Evolutionary conservation across 768 basidiomycete genomes (phyloP).

Genomic region (Termitomyces sp.): DNA sequence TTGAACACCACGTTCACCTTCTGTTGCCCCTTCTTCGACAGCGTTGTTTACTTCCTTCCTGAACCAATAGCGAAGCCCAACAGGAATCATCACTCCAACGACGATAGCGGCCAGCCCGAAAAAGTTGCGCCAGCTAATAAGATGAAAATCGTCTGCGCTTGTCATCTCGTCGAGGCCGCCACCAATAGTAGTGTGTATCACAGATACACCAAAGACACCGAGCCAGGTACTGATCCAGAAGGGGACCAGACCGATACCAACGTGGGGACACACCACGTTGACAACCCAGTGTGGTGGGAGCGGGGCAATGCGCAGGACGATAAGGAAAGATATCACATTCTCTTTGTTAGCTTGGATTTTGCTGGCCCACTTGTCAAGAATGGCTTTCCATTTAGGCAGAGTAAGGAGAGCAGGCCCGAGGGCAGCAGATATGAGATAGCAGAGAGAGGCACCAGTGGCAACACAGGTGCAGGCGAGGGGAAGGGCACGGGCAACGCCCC

Average conservation of each 20-base stretch:
- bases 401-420: conserved; percentile 89
- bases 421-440: conserved; percentile 88
- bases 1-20: conserved; percentile 14
- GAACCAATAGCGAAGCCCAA: conserved; percentile 83
- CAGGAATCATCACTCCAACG: conserved; percentile 90
- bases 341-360: conserved; percentile 76
- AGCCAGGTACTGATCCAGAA: conserved; percentile 92
- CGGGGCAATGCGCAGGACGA: conserved; percentile 92
- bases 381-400: conserved; percentile 77
- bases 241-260: conserved; percentile 76
- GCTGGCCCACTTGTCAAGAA: conserved; percentile 75
- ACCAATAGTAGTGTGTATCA: conserved; percentile 95
- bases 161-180: conserved; percentile 95
- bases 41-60: conserved; percentile 48
- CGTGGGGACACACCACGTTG: conserved; percentile 87
- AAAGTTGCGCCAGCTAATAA: conserved; percentile 90
- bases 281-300: conserved; percentile 97
- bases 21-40: conserved; percentile 24
- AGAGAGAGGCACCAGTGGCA: conserved; percentile 84
- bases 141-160: conserved; percentile 85
- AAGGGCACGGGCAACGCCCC: conserved; percentile 82
- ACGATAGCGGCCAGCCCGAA: conserved; percentile 80
- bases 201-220: conserved; percentile 84
- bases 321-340: conserved; percentile 87
- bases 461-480: conserved; percentile 91